Conservation (phyloP, 2,329 filamentous ascomycete genomes). For the Penicillium sp. region DNA sequence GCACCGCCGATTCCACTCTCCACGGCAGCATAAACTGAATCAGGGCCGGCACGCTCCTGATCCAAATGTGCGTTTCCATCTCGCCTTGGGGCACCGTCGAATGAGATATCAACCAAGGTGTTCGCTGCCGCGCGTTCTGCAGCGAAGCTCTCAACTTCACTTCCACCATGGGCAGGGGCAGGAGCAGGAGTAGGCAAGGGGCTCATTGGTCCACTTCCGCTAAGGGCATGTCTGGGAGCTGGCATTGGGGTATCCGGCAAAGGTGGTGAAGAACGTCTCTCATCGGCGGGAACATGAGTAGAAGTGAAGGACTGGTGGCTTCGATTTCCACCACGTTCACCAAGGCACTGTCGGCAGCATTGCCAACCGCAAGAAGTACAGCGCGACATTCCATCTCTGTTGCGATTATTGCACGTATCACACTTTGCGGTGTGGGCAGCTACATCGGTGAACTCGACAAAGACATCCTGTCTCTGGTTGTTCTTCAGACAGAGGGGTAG, state of each 20-base stretch:
- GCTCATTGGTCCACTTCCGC: not conserved
- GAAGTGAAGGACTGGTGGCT: constrained; percentile 7
- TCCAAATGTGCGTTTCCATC: not conserved
- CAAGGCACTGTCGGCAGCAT: constrained; percentile 34
- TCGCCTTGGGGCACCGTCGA: not conserved
- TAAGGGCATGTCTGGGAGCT: not conserved
- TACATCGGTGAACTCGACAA: constrained; percentile 26
- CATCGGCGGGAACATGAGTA: not conserved
- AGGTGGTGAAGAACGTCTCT: not conserved
- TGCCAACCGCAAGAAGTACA: constrained; percentile 38
- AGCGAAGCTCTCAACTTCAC: not conserved
- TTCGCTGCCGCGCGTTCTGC: not conserved
- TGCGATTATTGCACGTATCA: constrained; percentile 37
- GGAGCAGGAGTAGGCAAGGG: not conserved
- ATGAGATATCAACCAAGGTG: not conserved
- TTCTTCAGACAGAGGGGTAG: not conserved
- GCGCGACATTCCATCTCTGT: constrained; percentile 32
- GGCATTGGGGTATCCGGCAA: not conserved
- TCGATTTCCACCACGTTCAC: constrained; percentile 11
- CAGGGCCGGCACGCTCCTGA: not conserved
- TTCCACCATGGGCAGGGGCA: not conserved
- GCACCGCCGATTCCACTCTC: not conserved
- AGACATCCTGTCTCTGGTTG: not conserved
- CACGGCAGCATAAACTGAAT: not conserved
- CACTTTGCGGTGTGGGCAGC: constrained; percentile 39